Conservation (phyloP, 2,329 filamentous ascomycete genomes). For the Neonectria hederae region DNA sequence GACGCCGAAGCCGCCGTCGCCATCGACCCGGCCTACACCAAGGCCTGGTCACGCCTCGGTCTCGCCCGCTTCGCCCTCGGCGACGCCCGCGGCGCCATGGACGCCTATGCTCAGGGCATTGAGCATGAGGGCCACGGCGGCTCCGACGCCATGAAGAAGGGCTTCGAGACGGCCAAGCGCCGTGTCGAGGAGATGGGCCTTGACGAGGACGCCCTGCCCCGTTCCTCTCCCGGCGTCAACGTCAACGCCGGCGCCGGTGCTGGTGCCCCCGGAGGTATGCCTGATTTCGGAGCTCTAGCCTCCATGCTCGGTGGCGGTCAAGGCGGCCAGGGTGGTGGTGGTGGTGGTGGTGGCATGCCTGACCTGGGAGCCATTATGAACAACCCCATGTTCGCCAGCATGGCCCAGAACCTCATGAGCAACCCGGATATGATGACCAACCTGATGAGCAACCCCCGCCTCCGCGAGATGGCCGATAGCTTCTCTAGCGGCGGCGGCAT, state of each 20-base stretch:
- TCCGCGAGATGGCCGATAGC: conserved; percentile 86
- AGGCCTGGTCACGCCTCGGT: conserved; percentile 94
- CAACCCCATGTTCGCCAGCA: conserved; percentile 97
- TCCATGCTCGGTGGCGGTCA: conserved; percentile 75
- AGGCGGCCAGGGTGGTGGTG: conserved; percentile 65
- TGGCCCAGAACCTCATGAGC: conserved; percentile 97
- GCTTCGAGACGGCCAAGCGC: conserved; percentile 90
- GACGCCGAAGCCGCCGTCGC: conserved; percentile 92
- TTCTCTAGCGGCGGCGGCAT: conserved; percentile 84
- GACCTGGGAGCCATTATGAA: conserved; percentile 89
- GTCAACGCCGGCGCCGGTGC: conserved; percentile 58
- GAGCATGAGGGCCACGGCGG: conserved; percentile 93
- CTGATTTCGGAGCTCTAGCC: conserved; percentile 75
- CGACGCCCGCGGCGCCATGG: conserved; percentile 90
- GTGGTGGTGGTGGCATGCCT: conserved; percentile 84
- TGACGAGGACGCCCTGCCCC: conserved; percentile 50
- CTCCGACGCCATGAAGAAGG: conserved; percentile 97
- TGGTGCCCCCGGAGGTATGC: conserved; percentile 69
- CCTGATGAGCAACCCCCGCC: conserved; percentile 91
- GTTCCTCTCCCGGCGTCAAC: conserved; percentile 61
- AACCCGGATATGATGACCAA: conserved; percentile 93
- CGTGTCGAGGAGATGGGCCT: conserved; percentile 82
- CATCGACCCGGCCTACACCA: conserved; percentile 92
- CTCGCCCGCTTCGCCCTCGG: conserved; percentile 92
- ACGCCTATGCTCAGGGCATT: conserved; percentile 93